Evolutionary conservation across 2,329 filamentous ascomycete genomes (phyloP).

Genomic region (Monilinia laxa): DNA sequence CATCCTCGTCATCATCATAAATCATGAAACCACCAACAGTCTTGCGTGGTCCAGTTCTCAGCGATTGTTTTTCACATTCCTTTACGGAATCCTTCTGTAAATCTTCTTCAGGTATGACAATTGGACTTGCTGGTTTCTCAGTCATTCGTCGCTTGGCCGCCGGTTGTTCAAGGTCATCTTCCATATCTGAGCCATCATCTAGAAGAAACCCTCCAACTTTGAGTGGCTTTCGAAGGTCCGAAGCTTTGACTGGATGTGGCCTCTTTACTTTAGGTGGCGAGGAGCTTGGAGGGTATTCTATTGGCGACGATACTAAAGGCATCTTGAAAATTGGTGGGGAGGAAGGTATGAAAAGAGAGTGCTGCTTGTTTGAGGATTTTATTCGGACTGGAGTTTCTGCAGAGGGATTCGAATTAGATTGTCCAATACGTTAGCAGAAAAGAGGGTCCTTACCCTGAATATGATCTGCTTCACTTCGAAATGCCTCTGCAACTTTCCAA

Average conservation of each 20-base stretch:
- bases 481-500: constrained; percentile 48
- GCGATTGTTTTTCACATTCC: neutral
- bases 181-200: constrained; percentile 46
- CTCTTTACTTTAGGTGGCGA: constrained; percentile 43
- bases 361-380: constrained; percentile 14
- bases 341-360: constrained; percentile 11
- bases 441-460: constrained; percentile 32
- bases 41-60: neutral
- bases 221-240: constrained; percentile 40
- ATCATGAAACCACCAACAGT: constrained; percentile 27
- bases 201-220: constrained; percentile 47
- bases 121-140: constrained; percentile 26
- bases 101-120: neutral
- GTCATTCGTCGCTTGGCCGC: constrained; percentile 48
- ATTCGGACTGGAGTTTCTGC: constrained; percentile 15
- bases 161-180: constrained; percentile 42
- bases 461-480: constrained; percentile 50
- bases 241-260: constrained; percentile 40
- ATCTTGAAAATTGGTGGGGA: constrained; percentile 44
- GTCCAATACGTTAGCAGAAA: neutral
- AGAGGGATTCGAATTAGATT: neutral
- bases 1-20: constrained; percentile 26
- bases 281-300: constrained; percentile 42
- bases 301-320: constrained; percentile 60
- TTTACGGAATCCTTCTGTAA: constrained; percentile 5